Conservation (phyloP, 495 filamentous ascomycete genomes). For the Aspergillus homomorphus region DNA sequence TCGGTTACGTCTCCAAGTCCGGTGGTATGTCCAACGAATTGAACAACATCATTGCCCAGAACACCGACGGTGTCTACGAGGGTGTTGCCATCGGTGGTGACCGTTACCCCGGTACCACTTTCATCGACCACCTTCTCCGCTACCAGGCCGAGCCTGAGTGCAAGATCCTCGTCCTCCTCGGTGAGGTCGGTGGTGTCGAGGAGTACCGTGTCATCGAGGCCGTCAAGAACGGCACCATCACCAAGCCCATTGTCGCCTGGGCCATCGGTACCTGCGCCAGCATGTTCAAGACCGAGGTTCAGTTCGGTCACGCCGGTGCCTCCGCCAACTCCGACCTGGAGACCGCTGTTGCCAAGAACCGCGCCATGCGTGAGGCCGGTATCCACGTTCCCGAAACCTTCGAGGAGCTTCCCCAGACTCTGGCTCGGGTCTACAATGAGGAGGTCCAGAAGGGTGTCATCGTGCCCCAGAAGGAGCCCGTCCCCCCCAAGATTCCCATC, state of each 20-base stretch:
- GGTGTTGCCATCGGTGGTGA: constrained; percentile 99
- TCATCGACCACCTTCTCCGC: constrained; percentile 95
- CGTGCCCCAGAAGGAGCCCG: constrained; percentile 80
- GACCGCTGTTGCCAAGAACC: constrained; percentile 94
- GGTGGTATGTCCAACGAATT: constrained; percentile 99
- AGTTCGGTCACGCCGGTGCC: constrained; percentile 97
- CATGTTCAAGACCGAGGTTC: constrained; percentile 99
- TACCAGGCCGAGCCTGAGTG: constrained; percentile 94
- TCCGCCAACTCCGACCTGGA: constrained; percentile 99
- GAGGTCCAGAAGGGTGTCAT: constrained; percentile 81
- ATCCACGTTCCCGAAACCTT: constrained; percentile 95
- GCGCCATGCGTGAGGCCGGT: constrained; percentile 90
- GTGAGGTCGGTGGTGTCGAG: constrained; percentile 98
- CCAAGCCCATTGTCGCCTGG: constrained; percentile 98
- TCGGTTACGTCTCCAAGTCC: constrained; percentile 99
- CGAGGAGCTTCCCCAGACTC: constrained; percentile 80
- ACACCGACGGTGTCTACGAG: constrained; percentile 96
- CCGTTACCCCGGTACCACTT: constrained; percentile 96
- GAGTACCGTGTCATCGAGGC: constrained; percentile 99
- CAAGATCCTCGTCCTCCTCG: constrained; percentile 93
- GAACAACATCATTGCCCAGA: constrained; percentile 98
- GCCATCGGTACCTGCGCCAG: constrained; percentile 98
- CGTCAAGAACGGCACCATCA: constrained; percentile 88
- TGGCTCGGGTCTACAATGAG: constrained; percentile 78
- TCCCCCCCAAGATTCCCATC: constrained; percentile 97